Evolutionary conservation across 768 basidiomycete species (phyloP).

Genomic region (Ramaria rubella): DNA sequence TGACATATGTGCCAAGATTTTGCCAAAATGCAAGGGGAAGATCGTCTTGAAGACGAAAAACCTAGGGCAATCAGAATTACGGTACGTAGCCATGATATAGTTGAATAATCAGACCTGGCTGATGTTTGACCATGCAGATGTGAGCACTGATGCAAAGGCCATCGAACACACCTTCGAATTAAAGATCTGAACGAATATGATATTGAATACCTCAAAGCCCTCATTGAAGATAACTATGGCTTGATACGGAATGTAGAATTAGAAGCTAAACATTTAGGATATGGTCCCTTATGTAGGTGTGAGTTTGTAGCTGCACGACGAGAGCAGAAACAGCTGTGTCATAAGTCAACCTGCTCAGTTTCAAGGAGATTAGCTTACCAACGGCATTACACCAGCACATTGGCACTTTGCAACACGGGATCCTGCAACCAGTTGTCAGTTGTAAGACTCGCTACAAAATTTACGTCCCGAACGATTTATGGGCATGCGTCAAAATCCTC

Average conservation of each 20-base stretch:
- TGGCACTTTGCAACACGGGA: slow-evolving; percentile 15
- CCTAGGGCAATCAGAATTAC: slow-evolving; percentile 17
- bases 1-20: not conserved
- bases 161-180: slow-evolving; percentile 18
- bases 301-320: slow-evolving; percentile 13
- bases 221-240: slow-evolving; percentile 10
- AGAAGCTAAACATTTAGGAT: slow-evolving; percentile 9
- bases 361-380: slow-evolving; percentile 15
- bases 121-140: slow-evolving; percentile 6
- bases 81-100: no score
- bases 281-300: slow-evolving; percentile 20
- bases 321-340: slow-evolving; percentile 15
- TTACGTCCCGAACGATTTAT: slow-evolving; percentile 12
- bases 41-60: slow-evolving; percentile 12
- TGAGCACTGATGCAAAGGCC: not conserved
- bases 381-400: slow-evolving; percentile 15
- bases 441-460: slow-evolving; percentile 1
- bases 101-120: no score
- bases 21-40: slow-evolving; percentile 7
- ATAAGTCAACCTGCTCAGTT: slow-evolving; percentile 11
- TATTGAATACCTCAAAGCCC: slow-evolving; percentile 18
- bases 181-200: slow-evolving; percentile 20
- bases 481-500: slow-evolving; percentile 9
- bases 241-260: slow-evolving; percentile 8
- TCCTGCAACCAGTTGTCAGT: not conserved